Base-by-base conservation (phyloP, 1,284 basidiomycete genomes). In the Sanghuangporus sanghuang region DNA sequence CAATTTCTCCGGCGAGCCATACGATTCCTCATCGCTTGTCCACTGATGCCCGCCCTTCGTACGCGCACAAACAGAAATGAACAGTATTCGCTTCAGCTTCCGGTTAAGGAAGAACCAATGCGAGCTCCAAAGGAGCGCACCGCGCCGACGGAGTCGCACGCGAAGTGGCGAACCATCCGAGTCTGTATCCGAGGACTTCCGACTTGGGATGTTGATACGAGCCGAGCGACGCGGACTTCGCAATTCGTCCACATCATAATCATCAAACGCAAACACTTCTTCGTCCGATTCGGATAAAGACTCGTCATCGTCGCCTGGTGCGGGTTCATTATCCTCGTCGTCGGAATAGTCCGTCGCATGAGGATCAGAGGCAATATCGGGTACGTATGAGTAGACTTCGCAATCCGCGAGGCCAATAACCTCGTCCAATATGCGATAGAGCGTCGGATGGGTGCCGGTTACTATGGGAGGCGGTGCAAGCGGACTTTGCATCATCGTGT, bases 61-160 rank as follows among this genome's bases (percentile, higher is more conserved):
- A 44, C 90, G 84, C n/a, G 94, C 93, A 93, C 95, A 98, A 6
- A 95, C 87, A 0, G 93, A 93, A 65, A 98, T 85, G 75, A 97
- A 98, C 57, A 99, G 76, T 70, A 99, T 88, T 21, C 96, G 87
- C 79, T 97, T 98, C 77, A 89, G 78, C 73, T 94, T 96, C 73
- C 90, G 85, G 79, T 96, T 97, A 73, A 96, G 83, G 80, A 99
- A 97, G 80, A 99, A 98, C 86, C 95, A 97, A 74, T 98, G 95
- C 14, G 93, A 95, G 40, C 93, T 95, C 96, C 96, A 98, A 6
- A 98, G 81, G 64, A 98, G 79, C 4, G 94, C 91, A n/a, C 94
- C 94, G 14, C 78, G 71, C 62, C 78, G 76, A 62, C 73, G 76
- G 67, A 70, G 67, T 39, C 71, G 68, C 57, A 72, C 68, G 53